A percentile compares a stretch with the other conserved stretches of the same genome.
phyloP scores from a whole-genome alignment of 2,329 filamentous ascomycete species.

The Colletotrichum orchidophilum region DNA sequence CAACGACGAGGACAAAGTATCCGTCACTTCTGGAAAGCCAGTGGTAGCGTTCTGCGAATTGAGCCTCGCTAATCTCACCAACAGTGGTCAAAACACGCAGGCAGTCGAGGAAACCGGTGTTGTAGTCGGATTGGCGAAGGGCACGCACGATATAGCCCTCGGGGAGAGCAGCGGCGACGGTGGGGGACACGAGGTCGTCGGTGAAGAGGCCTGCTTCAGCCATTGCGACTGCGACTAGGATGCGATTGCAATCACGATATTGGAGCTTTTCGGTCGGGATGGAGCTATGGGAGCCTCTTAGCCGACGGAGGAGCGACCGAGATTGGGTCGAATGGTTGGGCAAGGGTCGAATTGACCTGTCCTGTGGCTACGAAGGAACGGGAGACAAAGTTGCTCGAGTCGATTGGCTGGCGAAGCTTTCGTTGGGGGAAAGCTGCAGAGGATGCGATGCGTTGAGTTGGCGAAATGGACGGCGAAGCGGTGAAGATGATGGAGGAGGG shows the following conservation, averaged over 20 bases:
- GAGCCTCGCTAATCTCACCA: constrained; percentile 80
- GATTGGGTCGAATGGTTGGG: neutral
- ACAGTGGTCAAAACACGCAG: constrained; percentile 92
- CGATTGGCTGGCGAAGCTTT: constrained; percentile 16
- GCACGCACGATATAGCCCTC: constrained; percentile 85
- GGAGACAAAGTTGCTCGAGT: neutral
- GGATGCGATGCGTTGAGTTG: neutral
- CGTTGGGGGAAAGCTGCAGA: constrained; percentile 17
- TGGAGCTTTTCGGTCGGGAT: neutral
- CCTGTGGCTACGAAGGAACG: neutral
- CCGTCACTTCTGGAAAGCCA: constrained; percentile 80
- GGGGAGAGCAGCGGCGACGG: constrained; percentile 77
- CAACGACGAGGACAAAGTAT: constrained; percentile 89
- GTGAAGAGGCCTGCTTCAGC: constrained; percentile 76
- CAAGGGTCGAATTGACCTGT: neutral
- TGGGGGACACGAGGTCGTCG: constrained; percentile 77
- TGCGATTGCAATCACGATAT: neutral
- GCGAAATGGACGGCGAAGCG: constrained; percentile 13
- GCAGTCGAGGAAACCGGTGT: constrained; percentile 87
- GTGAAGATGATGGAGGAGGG: constrained; percentile 12
- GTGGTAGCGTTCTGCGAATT: constrained; percentile 83
- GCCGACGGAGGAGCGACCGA: neutral
- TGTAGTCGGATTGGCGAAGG: constrained; percentile 80
- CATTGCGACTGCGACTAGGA: constrained; percentile 9
- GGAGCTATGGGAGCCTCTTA: neutral